Base-by-base conservation (phyloP, 108 stramenopile species). In the Asterionellopsis glacialis region DNA sequence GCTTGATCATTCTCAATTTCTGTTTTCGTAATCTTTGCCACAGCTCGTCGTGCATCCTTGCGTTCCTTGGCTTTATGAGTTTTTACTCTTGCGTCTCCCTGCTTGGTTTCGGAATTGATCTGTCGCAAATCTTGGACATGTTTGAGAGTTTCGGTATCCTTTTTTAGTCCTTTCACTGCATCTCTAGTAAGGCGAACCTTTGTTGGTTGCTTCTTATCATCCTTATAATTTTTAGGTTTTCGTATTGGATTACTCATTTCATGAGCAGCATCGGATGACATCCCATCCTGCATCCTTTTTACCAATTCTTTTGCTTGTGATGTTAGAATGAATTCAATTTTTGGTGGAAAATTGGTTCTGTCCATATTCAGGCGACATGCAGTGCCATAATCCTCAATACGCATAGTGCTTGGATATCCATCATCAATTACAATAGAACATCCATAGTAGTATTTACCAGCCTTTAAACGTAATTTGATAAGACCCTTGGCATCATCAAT, bases 261-360 rank as follows among this genome's bases (percentile, higher is more conserved):
- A 25, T 75, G 15, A 7, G 79, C 79, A 14, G 58, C 19, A 12
- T 72, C 74, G 11, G 59, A 41, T 2, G 67, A 48, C 63, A 72
- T 39, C 12, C 79, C 79, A 19, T 75, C 69, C 40, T 72, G 70
- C 70, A 74, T 73, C 22, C 79, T 45, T 47, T 59, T 15, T 16
- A 80, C 65, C 33, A 80, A 56, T 39, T 80, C 78, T 22, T 64
- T 39, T 9, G 79, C 79, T 61, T 80, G 79, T 6, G 69, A 42
- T 14, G 75, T 80, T 15, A 80, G 41, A 71, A 80, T 73, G 18
- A 42, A 41, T 57, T 75, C 70, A 11, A 80, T 72, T n/a, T 40
- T 11, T 7, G 65, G 40, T 23, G 79, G 79, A 47, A 80, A 73
- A 45, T 80, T 80, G 16, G 79, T 80, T 3, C 74, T 65, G 47